These are phyloP conservation scores for Paecilomyces sp. DNA, from an alignment of 2,329 filamentous ascomycete genomes.

Conservation along the genomic window DNA sequence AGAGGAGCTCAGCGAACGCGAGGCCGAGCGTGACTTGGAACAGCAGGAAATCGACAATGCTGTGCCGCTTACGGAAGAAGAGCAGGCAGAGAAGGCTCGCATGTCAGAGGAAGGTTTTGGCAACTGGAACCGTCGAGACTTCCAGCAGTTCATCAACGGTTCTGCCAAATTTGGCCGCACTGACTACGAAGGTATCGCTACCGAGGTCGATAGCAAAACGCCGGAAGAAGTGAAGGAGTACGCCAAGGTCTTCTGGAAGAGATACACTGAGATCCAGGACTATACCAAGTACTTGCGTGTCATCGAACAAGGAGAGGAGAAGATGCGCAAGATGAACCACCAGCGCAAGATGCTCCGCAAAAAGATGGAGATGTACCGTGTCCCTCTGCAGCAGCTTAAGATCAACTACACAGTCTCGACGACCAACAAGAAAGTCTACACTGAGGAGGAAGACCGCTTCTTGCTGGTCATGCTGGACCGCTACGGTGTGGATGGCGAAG, in stretches of 20 bases:
- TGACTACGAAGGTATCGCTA: conserved; percentile 76
- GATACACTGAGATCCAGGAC: conserved; percentile 83
- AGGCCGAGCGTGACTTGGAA: conserved; percentile 78
- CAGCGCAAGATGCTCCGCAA: conserved; percentile 88
- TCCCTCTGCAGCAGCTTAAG: conserved; percentile 93
- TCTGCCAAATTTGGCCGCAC: conserved; percentile 86
- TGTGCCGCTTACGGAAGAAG: conserved; percentile 77
- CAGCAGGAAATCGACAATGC: conserved; percentile 93
- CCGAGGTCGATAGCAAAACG: conserved; percentile 87
- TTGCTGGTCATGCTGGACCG: conserved; percentile 87
- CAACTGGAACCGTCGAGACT: conserved; percentile 94
- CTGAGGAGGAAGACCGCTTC: conserved; percentile 95
- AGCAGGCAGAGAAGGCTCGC: conserved; percentile 76
- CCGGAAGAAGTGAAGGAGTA: conserved; percentile 81
- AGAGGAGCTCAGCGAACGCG: conserved; percentile 75
- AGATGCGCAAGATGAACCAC: conserved; percentile 78
- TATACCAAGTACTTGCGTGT: conserved; percentile 82
- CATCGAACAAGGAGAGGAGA: conserved; percentile 89
- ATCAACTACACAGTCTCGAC: conserved; percentile 98
- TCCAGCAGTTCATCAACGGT: conserved; percentile 95
- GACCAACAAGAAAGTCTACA: conserved; percentile 99
- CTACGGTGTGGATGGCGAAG: conserved; percentile 84
- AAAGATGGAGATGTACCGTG: conserved; percentile 96
- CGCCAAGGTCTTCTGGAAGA: conserved; percentile 92
- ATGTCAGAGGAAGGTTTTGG: conserved; percentile 81